phyloP scores from a whole-genome alignment of 305 asterid genomes.

The Fraxinus paxiana region DNA sequence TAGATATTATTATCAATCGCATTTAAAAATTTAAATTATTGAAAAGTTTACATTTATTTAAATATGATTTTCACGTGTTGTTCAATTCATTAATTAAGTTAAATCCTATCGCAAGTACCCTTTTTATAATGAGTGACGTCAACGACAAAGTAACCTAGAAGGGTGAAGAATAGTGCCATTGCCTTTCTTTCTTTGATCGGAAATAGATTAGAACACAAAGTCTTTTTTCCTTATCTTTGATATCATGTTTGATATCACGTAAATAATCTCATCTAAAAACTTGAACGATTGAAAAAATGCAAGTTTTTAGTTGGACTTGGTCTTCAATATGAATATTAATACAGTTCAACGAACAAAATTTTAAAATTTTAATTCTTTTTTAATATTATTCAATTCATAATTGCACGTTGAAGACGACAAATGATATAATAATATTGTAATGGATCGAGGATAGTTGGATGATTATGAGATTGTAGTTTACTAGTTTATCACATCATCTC shows the following conservation, averaged over 20 bases:
- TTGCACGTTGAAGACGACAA: not conserved
- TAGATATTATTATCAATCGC: not conserved
- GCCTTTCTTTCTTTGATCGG: not conserved
- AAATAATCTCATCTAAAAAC: not conserved
- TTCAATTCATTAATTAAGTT: not conserved
- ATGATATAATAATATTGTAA: not conserved
- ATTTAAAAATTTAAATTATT: not conserved
- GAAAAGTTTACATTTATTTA: not conserved
- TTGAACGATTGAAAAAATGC: not conserved
- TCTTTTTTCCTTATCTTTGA: not conserved
- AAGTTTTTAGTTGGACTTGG: not conserved
- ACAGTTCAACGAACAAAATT: not conserved
- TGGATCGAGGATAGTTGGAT: not conserved
- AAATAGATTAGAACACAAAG: not conserved
- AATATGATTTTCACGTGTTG: not conserved
- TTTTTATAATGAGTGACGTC: not conserved
- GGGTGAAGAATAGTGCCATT: not conserved
- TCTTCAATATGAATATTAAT: not conserved
- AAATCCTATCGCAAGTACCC: not conserved
- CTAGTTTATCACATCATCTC: not conserved
- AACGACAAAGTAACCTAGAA: not conserved
- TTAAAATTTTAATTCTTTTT: not conserved
- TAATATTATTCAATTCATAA: not conserved
- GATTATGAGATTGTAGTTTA: not conserved
- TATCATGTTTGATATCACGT: not conserved